phyloP scores from a whole-genome alignment of 192 early-diverging fungal species.

The Backusella westeae region DNA sequence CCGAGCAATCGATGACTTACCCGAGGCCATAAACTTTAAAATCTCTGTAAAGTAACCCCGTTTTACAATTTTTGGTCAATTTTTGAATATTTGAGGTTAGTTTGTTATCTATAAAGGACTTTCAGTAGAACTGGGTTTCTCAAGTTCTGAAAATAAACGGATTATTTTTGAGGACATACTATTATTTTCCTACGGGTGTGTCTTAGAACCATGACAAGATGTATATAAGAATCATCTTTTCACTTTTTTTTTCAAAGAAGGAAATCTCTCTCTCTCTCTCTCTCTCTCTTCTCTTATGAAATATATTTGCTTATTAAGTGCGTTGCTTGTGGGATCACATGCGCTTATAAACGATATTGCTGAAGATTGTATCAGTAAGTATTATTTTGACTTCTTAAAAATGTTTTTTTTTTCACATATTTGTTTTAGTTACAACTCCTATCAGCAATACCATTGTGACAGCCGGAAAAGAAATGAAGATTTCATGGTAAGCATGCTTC shows the following conservation, averaged over 20 bases:
- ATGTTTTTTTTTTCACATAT: not conserved
- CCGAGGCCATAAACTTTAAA: not conserved
- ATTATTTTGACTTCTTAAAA: not conserved
- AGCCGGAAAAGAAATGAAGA: slow-evolving; percentile 13
- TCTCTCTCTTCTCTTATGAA: not conserved
- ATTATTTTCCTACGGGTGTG: not conserved
- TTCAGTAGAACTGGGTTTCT: too few species aligned
- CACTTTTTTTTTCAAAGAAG: too few species aligned
- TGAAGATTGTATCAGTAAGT: slow-evolving; percentile 11
- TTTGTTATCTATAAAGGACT: too few species aligned
- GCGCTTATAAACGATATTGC: not conserved
- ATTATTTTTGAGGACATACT: not conserved
- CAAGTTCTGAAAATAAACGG: not conserved
- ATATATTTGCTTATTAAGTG: not conserved
- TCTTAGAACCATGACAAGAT: not conserved
- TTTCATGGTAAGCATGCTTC: not conserved
- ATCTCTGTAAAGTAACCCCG: not conserved
- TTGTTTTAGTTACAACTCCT: not conserved
- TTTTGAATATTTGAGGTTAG: not conserved
- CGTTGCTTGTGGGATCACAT: not conserved
- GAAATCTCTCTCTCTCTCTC: not conserved
- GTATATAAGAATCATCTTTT: not conserved
- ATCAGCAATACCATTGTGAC: slow-evolving; percentile 13
- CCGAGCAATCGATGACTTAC: not conserved
- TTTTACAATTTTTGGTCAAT: not conserved